Percentiles rank a stretch among this genome's conserved stretches.
Evolutionary conservation across 768 basidiomycete genomes (phyloP).

Genomic region (Phaffia australis): DNA sequence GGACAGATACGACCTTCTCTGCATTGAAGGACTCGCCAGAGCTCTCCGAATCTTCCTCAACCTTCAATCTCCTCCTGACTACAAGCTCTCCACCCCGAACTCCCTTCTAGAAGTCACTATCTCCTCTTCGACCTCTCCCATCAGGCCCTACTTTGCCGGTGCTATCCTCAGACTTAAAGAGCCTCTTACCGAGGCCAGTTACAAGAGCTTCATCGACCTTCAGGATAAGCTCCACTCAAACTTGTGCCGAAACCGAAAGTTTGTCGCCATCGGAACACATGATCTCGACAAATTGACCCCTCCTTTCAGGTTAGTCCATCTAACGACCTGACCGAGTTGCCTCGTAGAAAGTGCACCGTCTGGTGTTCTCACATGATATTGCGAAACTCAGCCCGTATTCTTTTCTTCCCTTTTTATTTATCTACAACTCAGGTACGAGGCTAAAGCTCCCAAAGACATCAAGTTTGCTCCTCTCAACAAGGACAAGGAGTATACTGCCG

Average conservation of each 20-base stretch:
- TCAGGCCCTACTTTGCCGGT: conserved; percentile 83
- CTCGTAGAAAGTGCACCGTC: conserved; percentile 15
- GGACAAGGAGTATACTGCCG: conserved; percentile 64
- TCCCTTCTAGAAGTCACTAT: conserved; percentile 48
- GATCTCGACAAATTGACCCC: conserved; percentile 79
- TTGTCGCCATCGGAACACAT: conserved; percentile 95
- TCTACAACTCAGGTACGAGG: conserved; percentile 32
- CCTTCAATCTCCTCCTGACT: conserved; percentile 55
- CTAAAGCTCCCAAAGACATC: conserved; percentile 61
- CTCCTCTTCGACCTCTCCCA: conserved; percentile 41
- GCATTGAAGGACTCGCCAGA: conserved; percentile 88
- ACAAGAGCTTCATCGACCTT: conserved; percentile 96
- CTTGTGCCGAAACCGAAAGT: conserved; percentile 73
- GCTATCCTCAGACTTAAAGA: conserved; percentile 81
- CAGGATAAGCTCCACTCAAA: conserved; percentile 99
- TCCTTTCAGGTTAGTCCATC: conserved; percentile 74
- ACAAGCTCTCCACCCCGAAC: conserved; percentile 60
- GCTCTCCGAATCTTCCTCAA: conserved; percentile 73
- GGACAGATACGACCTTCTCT: conserved; percentile 85
- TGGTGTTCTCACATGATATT: conserved; percentile 28
- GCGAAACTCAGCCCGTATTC: not conserved
- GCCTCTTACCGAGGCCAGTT: conserved; percentile 69
- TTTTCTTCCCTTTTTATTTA: not conserved
- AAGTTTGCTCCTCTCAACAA: conserved; percentile 82
- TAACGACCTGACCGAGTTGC: conserved; percentile 37